phyloP scores from a whole-genome alignment of 1,139 yeast species.

The Nakaseomyces kungkrabaensis region DNA sequence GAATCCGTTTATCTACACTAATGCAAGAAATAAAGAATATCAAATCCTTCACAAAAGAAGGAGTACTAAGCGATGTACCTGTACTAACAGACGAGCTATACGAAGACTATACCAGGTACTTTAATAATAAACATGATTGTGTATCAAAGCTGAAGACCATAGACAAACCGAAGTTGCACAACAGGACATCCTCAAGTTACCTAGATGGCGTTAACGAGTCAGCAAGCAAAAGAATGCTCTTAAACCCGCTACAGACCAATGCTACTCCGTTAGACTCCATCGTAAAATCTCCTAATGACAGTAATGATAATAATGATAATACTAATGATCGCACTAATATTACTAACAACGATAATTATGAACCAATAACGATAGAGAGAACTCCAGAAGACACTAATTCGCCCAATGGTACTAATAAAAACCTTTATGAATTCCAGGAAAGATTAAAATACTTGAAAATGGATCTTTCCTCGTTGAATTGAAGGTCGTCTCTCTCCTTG shows the following conservation, averaged over 20 bases:
- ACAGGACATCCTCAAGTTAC: not conserved
- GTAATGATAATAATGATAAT: not conserved
- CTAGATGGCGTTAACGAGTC: not conserved
- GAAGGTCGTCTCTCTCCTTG: not conserved
- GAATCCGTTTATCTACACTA: constrained; percentile 46
- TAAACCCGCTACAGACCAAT: not conserved
- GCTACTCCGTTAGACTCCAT: not conserved
- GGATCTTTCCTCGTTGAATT: not conserved
- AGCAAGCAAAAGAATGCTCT: not conserved
- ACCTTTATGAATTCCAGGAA: constrained; percentile 1
- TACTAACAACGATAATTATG: not conserved
- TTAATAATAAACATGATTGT: not conserved
- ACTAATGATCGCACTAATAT: not conserved
- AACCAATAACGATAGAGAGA: not conserved
- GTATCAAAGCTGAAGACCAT: not conserved
- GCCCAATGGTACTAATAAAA: not conserved
- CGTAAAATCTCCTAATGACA: not conserved
- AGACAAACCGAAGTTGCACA: not conserved
- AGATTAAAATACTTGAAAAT: constrained; percentile 1
- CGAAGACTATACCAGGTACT: not conserved
- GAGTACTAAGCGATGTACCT: not conserved
- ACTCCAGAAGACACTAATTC: not conserved
- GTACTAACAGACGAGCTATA: not conserved
- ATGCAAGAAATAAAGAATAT: constrained; percentile 11
- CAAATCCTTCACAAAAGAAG: constrained; percentile 2